A percentile compares a stretch with the other conserved stretches of the same genome.
Conservation (phyloP, 345 rosid species). For the Bruguiera sexangula region DNA sequence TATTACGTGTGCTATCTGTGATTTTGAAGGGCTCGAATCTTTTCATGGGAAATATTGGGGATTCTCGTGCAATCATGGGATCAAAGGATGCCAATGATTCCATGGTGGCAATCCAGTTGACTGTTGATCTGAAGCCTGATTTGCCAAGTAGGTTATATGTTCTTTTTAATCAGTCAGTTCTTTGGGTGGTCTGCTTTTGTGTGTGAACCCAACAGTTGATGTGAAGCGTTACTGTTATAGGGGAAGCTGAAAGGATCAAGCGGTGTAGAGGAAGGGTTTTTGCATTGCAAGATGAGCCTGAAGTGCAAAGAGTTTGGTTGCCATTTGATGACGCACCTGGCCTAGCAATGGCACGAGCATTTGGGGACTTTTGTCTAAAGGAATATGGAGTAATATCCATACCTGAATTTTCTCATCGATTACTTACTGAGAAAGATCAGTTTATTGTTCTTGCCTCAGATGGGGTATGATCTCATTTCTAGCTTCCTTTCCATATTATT, state of each 20-base stretch:
- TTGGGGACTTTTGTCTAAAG: slow-evolving; percentile 97
- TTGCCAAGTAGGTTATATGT: slow-evolving; percentile 70
- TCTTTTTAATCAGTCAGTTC: background rate
- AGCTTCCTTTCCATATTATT: background rate
- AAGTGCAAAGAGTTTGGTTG: slow-evolving; percentile 95
- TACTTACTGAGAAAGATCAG: slow-evolving; percentile 82
- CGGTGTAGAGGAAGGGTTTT: slow-evolving; percentile 96
- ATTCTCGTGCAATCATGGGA: slow-evolving; percentile 97
- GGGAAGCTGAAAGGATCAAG: slow-evolving; percentile 96
- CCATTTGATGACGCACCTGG: slow-evolving; percentile 99
- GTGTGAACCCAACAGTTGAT: slow-evolving; percentile 1
- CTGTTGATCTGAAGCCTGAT: slow-evolving; percentile 97
- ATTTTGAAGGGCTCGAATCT: slow-evolving; percentile 74
- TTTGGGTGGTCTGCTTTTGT: slow-evolving; percentile 8
- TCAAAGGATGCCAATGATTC: slow-evolving; percentile 72
- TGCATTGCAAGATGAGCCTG: slow-evolving; percentile 98
- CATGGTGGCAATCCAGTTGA: slow-evolving; percentile 82
- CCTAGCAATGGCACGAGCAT: slow-evolving; percentile 98
- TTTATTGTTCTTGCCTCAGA: slow-evolving; percentile 97
- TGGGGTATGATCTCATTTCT: slow-evolving; percentile 57
- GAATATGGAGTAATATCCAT: slow-evolving; percentile 95
- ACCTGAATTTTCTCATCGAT: slow-evolving; percentile 86
- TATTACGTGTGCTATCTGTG: slow-evolving; percentile 14
- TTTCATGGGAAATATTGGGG: slow-evolving; percentile 95
- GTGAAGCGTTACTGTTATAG: slow-evolving; percentile 33